Percentiles rank a stretch among this genome's conserved stretches.
phyloP scores from a whole-genome alignment of 2,329 filamentous ascomycete genomes.

The Colletotrichum simmondsii region DNA sequence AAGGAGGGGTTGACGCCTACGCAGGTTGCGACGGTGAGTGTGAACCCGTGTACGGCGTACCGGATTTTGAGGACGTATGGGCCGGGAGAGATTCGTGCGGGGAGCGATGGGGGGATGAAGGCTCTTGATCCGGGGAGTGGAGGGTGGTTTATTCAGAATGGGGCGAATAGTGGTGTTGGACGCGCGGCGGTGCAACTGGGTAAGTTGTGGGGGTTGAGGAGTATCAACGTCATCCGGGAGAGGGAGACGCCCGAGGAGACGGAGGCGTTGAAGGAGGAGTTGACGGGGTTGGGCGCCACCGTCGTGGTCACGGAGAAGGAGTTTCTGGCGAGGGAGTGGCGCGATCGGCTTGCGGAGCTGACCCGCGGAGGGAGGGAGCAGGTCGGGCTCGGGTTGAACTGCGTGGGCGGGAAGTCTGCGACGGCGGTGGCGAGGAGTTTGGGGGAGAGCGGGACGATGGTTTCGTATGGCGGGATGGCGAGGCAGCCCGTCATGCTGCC shows the following conservation, averaged over 20 bases:
- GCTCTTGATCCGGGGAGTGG: slow-evolving; percentile 62
- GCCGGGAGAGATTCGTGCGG: slow-evolving; percentile 55
- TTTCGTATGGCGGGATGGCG: slow-evolving; percentile 97
- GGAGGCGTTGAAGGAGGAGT: slow-evolving; percentile 64
- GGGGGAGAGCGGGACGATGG: slow-evolving; percentile 75
- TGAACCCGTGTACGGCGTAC: slow-evolving; percentile 96
- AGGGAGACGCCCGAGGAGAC: slow-evolving; percentile 74
- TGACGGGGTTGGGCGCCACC: slow-evolving; percentile 65
- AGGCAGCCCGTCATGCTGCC: slow-evolving; percentile 86
- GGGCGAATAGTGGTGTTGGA: slow-evolving; percentile 93
- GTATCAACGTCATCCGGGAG: slow-evolving; percentile 88
- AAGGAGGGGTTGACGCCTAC: slow-evolving; percentile 76
- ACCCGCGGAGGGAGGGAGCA: slow-evolving; percentile 78
- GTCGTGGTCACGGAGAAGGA: slow-evolving; percentile 67
- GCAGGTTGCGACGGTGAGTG: slow-evolving; percentile 87
- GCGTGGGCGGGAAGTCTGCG: slow-evolving; percentile 89
- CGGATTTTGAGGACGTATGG: slow-evolving; percentile 89
- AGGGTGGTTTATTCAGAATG: slow-evolving; percentile 97
- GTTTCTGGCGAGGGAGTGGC: slow-evolving; percentile 69
- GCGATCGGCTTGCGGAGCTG: slow-evolving; percentile 68
- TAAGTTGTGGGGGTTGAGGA: slow-evolving; percentile 86
- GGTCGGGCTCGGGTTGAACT: slow-evolving; percentile 86
- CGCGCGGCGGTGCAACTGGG: slow-evolving; percentile 91
- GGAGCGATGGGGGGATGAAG: slow-evolving; percentile 52
- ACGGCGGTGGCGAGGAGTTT: slow-evolving; percentile 82